A percentile compares a stretch with the other conserved stretches of the same genome.
phyloP scores from a whole-genome alignment of 805 yeast species.

The Spathaspora sp. region DNA sequence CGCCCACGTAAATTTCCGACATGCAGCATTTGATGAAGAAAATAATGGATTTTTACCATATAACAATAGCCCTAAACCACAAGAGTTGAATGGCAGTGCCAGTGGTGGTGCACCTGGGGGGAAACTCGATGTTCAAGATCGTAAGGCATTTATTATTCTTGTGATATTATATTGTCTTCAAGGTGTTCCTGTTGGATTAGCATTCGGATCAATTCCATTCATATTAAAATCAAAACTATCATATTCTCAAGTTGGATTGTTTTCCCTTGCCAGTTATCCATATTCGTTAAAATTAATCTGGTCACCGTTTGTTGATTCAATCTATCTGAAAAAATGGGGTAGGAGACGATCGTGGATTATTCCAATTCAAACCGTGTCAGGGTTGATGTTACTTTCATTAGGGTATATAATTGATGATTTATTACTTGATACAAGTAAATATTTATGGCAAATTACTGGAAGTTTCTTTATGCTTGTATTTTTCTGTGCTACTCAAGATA shows the following conservation, averaged over 20 bases:
- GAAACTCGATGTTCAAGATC: constrained; percentile 37
- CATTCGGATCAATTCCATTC: constrained; percentile 93
- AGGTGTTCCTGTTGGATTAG: constrained; percentile 96
- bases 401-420: constrained; percentile 54
- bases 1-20: constrained; percentile 3
- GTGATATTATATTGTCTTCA: constrained; percentile 78
- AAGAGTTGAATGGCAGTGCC: neutral
- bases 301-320: constrained; percentile 95
- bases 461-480: constrained; percentile 77
- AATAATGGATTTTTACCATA: constrained; percentile 36
- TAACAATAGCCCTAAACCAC: constrained; percentile 5
- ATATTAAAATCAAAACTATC: constrained; percentile 76
- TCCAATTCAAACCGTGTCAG: constrained; percentile 84
- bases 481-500: constrained; percentile 95
- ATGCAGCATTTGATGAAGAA: constrained; percentile 26
- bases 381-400: constrained; percentile 60
- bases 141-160: constrained; percentile 71
- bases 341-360: constrained; percentile 91
- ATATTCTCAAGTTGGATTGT: constrained; percentile 86
- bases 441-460: constrained; percentile 57
- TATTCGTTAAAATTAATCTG: constrained; percentile 88
- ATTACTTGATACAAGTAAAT: constrained; percentile 46
- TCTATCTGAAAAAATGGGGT: constrained; percentile 65
- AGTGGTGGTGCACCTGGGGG: too few species aligned
- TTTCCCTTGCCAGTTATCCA: constrained; percentile 91